These are phyloP conservation scores for Miscanthus sacchariflorus DNA, from an alignment of 202 grass and related monocot species.

Conservation along the genomic window DNA sequence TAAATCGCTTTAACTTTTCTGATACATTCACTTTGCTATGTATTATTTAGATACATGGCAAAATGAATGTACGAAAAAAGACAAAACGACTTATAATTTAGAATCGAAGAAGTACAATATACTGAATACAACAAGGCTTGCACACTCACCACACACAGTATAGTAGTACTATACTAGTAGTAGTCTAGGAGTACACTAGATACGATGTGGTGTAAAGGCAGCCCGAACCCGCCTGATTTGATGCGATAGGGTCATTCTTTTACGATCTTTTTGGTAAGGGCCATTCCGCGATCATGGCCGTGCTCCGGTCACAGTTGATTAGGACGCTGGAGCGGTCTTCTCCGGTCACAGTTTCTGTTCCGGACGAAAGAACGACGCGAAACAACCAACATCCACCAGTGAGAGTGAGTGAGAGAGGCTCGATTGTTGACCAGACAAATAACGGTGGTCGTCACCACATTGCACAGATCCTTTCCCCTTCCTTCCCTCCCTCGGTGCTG, in stretches of 20 bases:
- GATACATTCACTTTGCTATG: too few species aligned
- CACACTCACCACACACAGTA: neutral
- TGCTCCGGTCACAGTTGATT: neutral
- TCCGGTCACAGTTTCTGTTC: neutral
- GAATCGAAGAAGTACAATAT: neutral
- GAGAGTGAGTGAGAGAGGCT: neutral
- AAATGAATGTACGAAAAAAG: too few species aligned
- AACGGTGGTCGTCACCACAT: slow-evolving; percentile 27
- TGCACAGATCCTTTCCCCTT: too few species aligned
- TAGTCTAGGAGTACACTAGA: neutral
- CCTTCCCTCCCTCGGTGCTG: neutral
- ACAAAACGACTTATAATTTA: too few species aligned
- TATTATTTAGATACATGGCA: too few species aligned
- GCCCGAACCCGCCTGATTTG: slow-evolving; percentile 4
- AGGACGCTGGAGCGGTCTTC: neutral
- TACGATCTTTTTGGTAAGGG: neutral
- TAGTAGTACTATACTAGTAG: neutral
- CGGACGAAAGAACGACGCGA: neutral
- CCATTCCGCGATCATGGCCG: neutral
- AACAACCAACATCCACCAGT: neutral
- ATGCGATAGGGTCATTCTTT: slow-evolving; percentile 12
- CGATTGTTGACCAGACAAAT: slow-evolving; percentile 14
- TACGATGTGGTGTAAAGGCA: neutral
- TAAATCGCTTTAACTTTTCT: too few species aligned
- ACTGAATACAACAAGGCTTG: neutral